Base-by-base conservation (phyloP, 352 stramenopile genomes). In the Achlya hypogyna region DNA sequence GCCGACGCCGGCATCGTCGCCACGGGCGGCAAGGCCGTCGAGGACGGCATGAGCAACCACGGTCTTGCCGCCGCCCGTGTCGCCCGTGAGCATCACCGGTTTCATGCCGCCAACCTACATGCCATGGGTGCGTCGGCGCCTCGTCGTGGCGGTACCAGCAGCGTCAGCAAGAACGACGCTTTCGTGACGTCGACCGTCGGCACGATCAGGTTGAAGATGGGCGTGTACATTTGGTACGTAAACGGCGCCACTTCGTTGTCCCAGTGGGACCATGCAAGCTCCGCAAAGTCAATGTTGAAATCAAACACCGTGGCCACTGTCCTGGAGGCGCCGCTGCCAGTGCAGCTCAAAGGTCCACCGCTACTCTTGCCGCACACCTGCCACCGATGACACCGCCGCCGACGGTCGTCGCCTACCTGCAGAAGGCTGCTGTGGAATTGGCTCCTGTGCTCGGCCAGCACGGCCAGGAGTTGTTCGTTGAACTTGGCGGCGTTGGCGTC, bases 61-160 rank as follows among this genome's bases (percentile, higher is more conserved):
- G 9, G 88, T 96, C 67, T 97, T 97, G 16, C 89, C 89, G 0
- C 84, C 87, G 1, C 91, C 91, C 23, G 88, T 97, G 1, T 87
- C 81, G 1, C 91, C 91, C 8, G 91, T 97, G 51, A 97, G 45
- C 51, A 96, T 91, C 14, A 96, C 78, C 0, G 88, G 83, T 12
- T 72, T 72, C 69, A 88, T 87, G 0, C 78, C 76, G 32, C 89
- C 75, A 14, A 89, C 8, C 49, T 56, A 56, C 2, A 3, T n/a
- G n/a, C n/a, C n/a, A n/a, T n/a, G n/a, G n/a, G n/a, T n/a, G n/a
- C n/a, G n/a, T n/a, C n/a, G n/a, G n/a, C n/a, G n/a, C n/a, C n/a
- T 66, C 4, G 72, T n/a, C n/a, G n/a, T n/a, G n/a, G n/a, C n/a
- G n/a, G 6, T 27, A 56, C 62, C 22, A 93, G 70, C 0, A 91